A percentile compares a stretch with the other conserved stretches of the same genome.
Evolutionary conservation across 1,284 basidiomycete genomes (phyloP).

Genomic region (Tilletia indica): DNA sequence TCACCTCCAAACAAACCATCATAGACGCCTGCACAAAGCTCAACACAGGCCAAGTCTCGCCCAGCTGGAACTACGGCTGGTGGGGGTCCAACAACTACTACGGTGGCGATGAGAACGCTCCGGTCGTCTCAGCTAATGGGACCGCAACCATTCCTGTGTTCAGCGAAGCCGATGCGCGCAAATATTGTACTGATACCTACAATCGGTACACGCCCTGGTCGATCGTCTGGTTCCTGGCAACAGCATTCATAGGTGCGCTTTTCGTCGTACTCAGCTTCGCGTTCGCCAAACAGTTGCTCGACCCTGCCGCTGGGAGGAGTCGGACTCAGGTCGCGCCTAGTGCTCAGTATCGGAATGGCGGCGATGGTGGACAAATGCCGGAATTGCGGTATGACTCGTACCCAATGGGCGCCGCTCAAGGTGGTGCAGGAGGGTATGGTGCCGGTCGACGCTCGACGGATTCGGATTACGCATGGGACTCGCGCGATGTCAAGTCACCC

Average conservation of each 20-base stretch:
- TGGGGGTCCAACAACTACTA: constrained; percentile 11
- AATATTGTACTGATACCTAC: constrained; percentile 37
- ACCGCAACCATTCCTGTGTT: background rate
- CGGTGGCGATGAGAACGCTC: constrained; percentile 19
- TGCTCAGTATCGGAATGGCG: background rate
- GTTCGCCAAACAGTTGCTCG: constrained; percentile 38
- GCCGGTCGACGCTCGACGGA: background rate
- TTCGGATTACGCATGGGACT: constrained; percentile 16
- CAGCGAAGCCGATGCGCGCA: constrained; percentile 27
- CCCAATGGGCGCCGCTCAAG: background rate
- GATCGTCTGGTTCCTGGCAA: constrained; percentile 43
- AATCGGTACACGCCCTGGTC: constrained; percentile 34
- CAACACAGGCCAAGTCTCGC: constrained; percentile 32
- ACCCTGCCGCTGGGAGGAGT: constrained; percentile 34
- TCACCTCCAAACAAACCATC: constrained; percentile 33
- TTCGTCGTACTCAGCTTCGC: constrained; percentile 45
- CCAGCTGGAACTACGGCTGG: constrained; percentile 25
- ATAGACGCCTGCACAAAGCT: constrained; percentile 34
- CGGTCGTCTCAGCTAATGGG: constrained; percentile 22
- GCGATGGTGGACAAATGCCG: background rate
- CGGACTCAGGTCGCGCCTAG: constrained; percentile 1
- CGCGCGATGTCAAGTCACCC: constrained; percentile 15
- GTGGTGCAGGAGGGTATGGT: background rate
- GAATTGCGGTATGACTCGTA: constrained; percentile 13
- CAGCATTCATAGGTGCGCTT: constrained; percentile 33